These are phyloP conservation scores for Chara braunii DNA, from an alignment of 139 green algal species.

Conservation along the genomic window DNA sequence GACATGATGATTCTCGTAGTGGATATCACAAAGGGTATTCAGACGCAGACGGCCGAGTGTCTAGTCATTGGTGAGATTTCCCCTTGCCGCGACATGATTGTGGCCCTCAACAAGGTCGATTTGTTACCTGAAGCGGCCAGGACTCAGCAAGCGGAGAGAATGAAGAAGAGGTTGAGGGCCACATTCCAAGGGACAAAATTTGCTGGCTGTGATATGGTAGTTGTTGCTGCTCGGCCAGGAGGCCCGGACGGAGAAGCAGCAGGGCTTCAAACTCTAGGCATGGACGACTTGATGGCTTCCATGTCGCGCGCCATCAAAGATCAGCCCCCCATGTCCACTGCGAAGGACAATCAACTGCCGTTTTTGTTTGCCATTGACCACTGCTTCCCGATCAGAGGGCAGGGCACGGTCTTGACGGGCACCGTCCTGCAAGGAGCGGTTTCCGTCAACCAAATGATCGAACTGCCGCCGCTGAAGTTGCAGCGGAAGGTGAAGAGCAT, in stretches of 20 bases:
- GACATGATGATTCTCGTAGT: constrained; percentile 91
- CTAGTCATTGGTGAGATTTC: constrained; percentile 73
- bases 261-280: too few species aligned
- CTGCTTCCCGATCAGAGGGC: constrained; percentile 83
- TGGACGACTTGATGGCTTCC: too few species aligned
- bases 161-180: constrained; percentile 32
- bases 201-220: constrained; percentile 57
- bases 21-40: constrained; percentile 87
- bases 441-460: constrained; percentile 50
- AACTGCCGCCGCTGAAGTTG: constrained; percentile 70
- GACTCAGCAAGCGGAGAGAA: neutral
- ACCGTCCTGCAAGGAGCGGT: constrained; percentile 51
- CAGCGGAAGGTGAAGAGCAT: constrained; percentile 74
- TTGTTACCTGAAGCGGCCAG: too few species aligned
- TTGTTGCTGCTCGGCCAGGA: constrained; percentile 47
- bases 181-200: constrained; percentile 80
- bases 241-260: neutral
- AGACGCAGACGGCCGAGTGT: constrained; percentile 61
- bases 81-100: constrained; percentile 60
- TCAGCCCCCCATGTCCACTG: too few species aligned
- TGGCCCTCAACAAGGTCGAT: constrained; percentile 83
- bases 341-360: too few species aligned
- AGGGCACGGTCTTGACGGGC: constrained; percentile 77
- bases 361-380: constrained; percentile 90
- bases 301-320: too few species aligned